Conservation (phyloP, 1,139 yeast species). For the Scheffersomyces segobiensis region DNA sequence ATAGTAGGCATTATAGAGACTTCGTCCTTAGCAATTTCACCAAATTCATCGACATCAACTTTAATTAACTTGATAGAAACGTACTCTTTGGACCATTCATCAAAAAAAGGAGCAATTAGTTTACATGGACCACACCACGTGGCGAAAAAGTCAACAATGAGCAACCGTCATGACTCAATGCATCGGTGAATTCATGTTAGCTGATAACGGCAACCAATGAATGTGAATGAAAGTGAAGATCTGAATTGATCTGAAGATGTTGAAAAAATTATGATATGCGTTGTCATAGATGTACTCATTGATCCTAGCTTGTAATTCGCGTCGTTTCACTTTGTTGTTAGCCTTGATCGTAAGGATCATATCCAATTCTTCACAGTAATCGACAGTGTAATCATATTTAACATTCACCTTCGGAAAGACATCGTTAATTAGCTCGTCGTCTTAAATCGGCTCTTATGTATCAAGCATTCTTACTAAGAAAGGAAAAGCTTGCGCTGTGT, state of each 20-base stretch:
- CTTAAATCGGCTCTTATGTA: no score
- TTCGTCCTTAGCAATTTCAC: conserved; percentile 71
- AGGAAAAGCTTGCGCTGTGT: no score
- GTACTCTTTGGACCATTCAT: conserved; percentile 53
- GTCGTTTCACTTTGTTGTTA: not conserved
- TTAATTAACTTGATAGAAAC: conserved; percentile 68
- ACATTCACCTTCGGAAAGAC: no score
- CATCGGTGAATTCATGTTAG: conserved; percentile 64
- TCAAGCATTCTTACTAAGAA: no score
- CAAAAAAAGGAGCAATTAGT: conserved; percentile 77
- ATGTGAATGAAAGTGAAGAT: no score
- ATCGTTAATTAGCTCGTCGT: no score
- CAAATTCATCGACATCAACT: conserved; percentile 80
- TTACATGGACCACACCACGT: conserved; percentile 96
- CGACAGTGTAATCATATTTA: conserved; percentile 4
- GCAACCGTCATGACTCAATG: conserved; percentile 57
- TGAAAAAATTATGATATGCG: no score
- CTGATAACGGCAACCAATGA: no score
- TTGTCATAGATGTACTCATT: no score
- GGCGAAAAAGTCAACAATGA: conserved; percentile 85
- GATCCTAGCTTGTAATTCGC: no score
- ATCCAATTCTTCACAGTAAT: conserved; percentile 3
- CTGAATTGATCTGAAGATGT: no score
- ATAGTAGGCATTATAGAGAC: conserved; percentile 90
- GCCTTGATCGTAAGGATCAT: conserved; percentile 5